Conservation (phyloP, 768 basidiomycete species). For the Suillus luteus region DNA sequence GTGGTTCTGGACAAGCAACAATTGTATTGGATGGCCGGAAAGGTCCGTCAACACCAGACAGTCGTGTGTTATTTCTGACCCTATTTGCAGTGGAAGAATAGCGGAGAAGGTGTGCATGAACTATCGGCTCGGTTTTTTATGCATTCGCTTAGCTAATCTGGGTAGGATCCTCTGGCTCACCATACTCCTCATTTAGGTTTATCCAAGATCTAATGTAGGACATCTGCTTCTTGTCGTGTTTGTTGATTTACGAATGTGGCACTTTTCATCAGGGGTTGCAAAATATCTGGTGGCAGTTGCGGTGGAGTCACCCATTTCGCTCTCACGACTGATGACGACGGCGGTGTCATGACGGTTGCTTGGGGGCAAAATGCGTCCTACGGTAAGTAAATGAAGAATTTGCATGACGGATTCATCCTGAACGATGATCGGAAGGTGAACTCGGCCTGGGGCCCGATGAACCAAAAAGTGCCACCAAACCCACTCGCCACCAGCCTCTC, state of each 20-base stretch:
- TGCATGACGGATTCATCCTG: constrained; percentile 6
- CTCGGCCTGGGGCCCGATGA: constrained; percentile 79
- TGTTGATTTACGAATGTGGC: constrained; percentile 7
- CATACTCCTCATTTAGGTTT: constrained; percentile 83
- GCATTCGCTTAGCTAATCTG: constrained; percentile 13
- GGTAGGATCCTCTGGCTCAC: constrained; percentile 85
- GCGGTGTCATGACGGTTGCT: constrained; percentile 76
- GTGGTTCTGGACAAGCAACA: constrained; percentile 80
- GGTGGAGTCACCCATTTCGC: constrained; percentile 93
- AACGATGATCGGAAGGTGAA: constrained; percentile 51
- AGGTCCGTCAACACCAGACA: constrained; percentile 40
- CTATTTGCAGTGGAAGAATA: constrained; percentile 81
- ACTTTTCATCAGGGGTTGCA: constrained; percentile 63
- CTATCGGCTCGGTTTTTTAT: neutral
- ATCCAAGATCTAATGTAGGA: constrained; percentile 84
- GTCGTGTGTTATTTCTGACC: constrained; percentile 7
- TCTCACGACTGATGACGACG: constrained; percentile 74
- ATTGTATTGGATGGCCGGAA: constrained; percentile 90
- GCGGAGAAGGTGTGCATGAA: constrained; percentile 73
- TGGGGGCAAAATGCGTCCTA: constrained; percentile 90
- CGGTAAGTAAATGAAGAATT: constrained; percentile 40
- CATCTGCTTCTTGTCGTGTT: constrained; percentile 2
- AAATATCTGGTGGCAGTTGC: constrained; percentile 63
- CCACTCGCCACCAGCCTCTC: constrained; percentile 68
- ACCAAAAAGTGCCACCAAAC: constrained; percentile 87